Base-by-base conservation (phyloP, 768 basidiomycete species). In the Leccinum subgranulosum region DNA sequence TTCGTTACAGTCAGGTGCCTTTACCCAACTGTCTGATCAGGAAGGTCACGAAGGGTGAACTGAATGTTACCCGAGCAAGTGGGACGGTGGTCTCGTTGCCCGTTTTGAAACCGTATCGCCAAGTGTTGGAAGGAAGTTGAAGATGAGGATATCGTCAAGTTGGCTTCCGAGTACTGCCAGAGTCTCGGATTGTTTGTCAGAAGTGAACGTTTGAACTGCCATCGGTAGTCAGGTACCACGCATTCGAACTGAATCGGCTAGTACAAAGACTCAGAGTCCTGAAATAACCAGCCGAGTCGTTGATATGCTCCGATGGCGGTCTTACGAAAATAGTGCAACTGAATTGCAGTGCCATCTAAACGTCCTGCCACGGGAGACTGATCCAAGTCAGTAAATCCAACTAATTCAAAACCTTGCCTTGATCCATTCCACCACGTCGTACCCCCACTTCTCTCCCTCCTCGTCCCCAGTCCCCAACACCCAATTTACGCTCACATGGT, bases 91-190 rank as follows among this genome's bases (percentile, higher is more conserved):
- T 51, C 79, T 75, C 2, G 88, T 90, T 88, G 89, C 90, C 48
- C 82, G 80, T 62, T 86, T 81, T 31, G 29, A 41, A 39, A 91
- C 79, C 0, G 88, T 91, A 57, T 90, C 87, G 43, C 82, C 77
- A 28, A 91, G 74, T 15, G 87, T 85, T 12, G 88, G 88, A 41
- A 90, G 88, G 88, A 41, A 90, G 17, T 39, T 39, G 69, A 4
- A 90, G 75, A 25, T 87, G 81, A 0, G 82, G 4, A 88, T 70
- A 54, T 82, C 83, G 12, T 71, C 75, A n/a, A 82, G 69, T 51
- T 80, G 74, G 59, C 79, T 82, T 56, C 17, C 17, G 17, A 36
- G 36, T 12, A 12, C 62, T 67, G n/a, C n/a, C n/a, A n/a, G 27
- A 73, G 74, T 28, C 64, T 64, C 41, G 41, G 41, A 31, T 31